Evolutionary conservation across 148 eudicot species (phyloP).

Genomic region (Gaultheria prostrata): DNA sequence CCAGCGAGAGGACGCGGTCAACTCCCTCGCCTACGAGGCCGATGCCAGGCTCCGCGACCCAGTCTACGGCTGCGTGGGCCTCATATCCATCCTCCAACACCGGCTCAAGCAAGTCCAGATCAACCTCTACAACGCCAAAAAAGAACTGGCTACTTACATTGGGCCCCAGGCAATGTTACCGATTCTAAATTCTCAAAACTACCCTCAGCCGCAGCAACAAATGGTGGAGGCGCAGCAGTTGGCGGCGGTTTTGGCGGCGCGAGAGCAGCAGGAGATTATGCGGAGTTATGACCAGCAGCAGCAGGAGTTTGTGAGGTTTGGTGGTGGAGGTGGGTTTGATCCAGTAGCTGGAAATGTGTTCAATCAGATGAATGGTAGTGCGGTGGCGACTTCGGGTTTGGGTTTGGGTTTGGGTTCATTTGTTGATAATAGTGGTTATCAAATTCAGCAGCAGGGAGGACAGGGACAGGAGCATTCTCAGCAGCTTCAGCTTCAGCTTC

Average conservation of each 20-base stretch:
- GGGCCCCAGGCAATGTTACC: constrained; percentile 63
- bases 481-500: constrained; percentile 23
- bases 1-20: constrained; percentile 77
- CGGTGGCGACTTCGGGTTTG: constrained; percentile 30
- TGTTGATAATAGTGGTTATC: constrained; percentile 24
- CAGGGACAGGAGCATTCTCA: constrained; percentile 26
- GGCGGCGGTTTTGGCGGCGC: constrained; percentile 39
- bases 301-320: constrained; percentile 30
- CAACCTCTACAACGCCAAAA: constrained; percentile 50
- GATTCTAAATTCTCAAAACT: constrained; percentile 30
- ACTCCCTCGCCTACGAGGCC: constrained; percentile 76
- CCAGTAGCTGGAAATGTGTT: constrained; percentile 26
- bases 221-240: constrained; percentile 51
- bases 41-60: constrained; percentile 67
- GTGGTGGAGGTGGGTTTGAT: constrained; percentile 30
- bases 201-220: constrained; percentile 30
- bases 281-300: constrained; percentile 49
- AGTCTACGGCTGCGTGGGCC: constrained; percentile 81
- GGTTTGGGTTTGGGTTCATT: constrained; percentile 41
- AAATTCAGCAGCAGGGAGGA: constrained; percentile 27
- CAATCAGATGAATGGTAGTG: constrained; percentile 26
- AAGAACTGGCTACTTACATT: constrained; percentile 53
- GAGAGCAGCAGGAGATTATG: constrained; percentile 58
- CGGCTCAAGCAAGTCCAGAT: constrained; percentile 49
- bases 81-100: constrained; percentile 66